Evolutionary conservation across 768 basidiomycete species (phyloP), one percentile per base, ranked within the genome.

Genomic region (Pholiota molesta): DNA sequence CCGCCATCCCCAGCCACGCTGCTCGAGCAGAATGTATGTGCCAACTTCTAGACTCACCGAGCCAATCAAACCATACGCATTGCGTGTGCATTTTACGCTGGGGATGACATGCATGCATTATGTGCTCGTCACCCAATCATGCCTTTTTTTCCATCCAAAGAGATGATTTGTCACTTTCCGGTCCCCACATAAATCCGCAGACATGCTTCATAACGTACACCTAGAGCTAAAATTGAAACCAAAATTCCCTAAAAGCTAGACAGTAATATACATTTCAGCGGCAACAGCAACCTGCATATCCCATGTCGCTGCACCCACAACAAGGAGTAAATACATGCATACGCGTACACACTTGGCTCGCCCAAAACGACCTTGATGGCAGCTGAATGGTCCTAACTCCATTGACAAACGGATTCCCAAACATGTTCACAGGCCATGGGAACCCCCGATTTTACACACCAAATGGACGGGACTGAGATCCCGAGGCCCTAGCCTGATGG

Each of bases 311-410:
- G 42, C 35, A 44, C 31, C 3, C 31, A 31, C 42, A 47, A 57
- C n/a, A 35, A 10, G 8, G 1, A 19, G 47, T 26, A 49, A 49
- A 49, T 26, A 49, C 47, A 26, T 26, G 47, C 47, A 49, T 26
- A 49, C 47, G 8, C 7, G 23, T 5, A 5, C 13, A 49, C 47
- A 26, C 23, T 2, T 58, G 33, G 47, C n/a, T n/a, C n/a, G n/a
- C 31, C n/a, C 10, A 49, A 47, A 26, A 21, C 31, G 31, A n/a
- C 23, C 2, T 14, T 55, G 53, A 55, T 42, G 57, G 45, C 57
- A 47, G 57, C 21, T 58, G 57, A 58, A 58, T 58, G 47, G 23
- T 49, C 10, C 47, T 51, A 58, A 39, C 57, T 37, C 45, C 57
- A 49, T 58, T 58, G 35, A 47, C 47, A 47, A 6, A 31, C 26